A percentile compares a stretch with the other conserved stretches of the same genome.
phyloP scores from a whole-genome alignment of 306 rosid genomes.

The Pterocarpus macrocarpus region DNA sequence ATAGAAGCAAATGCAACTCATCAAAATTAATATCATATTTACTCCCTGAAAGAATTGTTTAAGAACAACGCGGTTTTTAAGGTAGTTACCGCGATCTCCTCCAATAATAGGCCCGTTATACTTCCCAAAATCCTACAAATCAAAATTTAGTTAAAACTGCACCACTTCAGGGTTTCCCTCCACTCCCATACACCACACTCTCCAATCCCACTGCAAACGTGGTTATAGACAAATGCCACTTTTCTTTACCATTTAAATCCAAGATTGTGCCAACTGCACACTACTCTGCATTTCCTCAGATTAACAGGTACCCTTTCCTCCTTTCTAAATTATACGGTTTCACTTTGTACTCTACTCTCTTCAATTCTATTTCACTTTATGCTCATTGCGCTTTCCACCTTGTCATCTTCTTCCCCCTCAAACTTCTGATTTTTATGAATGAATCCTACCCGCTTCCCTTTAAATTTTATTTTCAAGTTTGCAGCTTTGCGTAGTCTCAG shows the following conservation, averaged over 20 bases:
- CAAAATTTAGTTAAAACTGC: not conserved
- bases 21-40: too few species aligned
- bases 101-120: too few species aligned
- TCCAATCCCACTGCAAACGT: too few species aligned
- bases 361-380: not conserved
- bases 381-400: not conserved
- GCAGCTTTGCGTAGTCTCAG: too few species aligned
- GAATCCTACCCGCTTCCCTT: too few species aligned
- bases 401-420: not conserved
- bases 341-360: not conserved
- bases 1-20: too few species aligned
- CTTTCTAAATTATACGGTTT: conserved; percentile 19
- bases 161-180: conserved; percentile 56
- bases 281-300: not conserved
- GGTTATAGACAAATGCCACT: too few species aligned
- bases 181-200: conserved; percentile 13
- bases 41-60: too few species aligned
- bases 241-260: not conserved
- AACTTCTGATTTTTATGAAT: too few species aligned
- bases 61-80: too few species aligned
- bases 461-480: too few species aligned
- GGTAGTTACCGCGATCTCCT: too few species aligned
- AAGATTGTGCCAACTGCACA: not conserved
- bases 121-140: not conserved
- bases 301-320: conserved; percentile 36